Base-by-base conservation (phyloP, 306 rosid species). In the Gastrolobium bilobum region DNA sequence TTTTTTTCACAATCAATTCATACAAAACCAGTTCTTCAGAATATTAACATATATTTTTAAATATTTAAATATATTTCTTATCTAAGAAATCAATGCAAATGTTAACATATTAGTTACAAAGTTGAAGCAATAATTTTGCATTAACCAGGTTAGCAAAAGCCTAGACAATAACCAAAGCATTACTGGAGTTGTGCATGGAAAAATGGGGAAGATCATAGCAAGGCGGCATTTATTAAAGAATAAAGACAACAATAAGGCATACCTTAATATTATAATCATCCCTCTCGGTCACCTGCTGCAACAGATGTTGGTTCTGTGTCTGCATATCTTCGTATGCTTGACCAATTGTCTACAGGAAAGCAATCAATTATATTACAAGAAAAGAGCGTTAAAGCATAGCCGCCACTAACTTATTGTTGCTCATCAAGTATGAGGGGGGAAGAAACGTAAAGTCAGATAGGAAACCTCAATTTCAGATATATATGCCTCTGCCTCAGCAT, bases 311-410 rank as follows among this genome's bases (percentile, higher is more conserved):
- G 79, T 93, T 88, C 87, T 95, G 99, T 13, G 91, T 93, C 91
- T 93, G 99, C 99, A 95, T 95, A 87, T 95, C 99, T 86, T 95
- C 99, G 68, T 95, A 95, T 68, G 99, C 99, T 87, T 95, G 98
- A 79, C 99, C 94, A 81, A 95, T 91, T 73, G 98, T 95, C 99
- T 95, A 78, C 74, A 85, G 33, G 83, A 83, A 67, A 73, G 54
- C 10, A 64, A 74, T 69, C 68, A 69, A 61, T 75, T 37, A 69
- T 80, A 43, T 30, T 38, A 70, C 35, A 58, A 48, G 10, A 79
- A 62, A 54, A n/a, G 44, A 20, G 43, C 34, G 57, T 10, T 7
- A 50, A 31, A 62, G 35, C 79, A 70, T 44, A 33, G 5, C 5
- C 14, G 7, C 40, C 47, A 68, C 40, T 46, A 53, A 82, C 56